A percentile compares a stretch with the other conserved stretches of the same genome.
phyloP scores from a whole-genome alignment of 352 stramenopile species.

The Phytophthora palmivora region DNA sequence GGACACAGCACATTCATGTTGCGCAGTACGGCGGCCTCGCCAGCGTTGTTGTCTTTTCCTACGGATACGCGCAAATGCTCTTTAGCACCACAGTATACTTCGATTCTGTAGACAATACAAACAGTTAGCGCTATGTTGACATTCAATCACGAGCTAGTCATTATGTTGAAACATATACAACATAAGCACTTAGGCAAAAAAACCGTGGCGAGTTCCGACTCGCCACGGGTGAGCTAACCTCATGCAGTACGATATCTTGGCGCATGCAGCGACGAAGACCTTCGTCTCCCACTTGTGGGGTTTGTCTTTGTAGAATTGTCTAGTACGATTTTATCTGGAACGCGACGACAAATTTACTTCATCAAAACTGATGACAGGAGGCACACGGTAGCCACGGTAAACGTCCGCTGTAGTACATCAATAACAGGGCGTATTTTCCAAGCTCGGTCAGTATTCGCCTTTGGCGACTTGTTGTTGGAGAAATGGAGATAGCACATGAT shows the following conservation, averaged over 20 bases:
- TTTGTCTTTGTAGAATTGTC: not conserved
- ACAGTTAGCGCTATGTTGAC: too few species aligned
- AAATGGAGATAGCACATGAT: slow-evolving; percentile 8
- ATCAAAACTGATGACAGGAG: not conserved
- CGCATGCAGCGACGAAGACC: not conserved
- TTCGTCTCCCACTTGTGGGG: not conserved
- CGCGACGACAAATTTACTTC: not conserved
- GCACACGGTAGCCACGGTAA: not conserved
- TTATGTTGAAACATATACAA: not conserved
- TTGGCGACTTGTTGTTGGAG: slow-evolving; percentile 6
- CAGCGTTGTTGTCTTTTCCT: too few species aligned
- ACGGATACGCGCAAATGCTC: too few species aligned
- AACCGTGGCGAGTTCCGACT: not conserved
- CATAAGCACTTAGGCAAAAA: slow-evolving; percentile 1
- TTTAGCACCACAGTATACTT: too few species aligned
- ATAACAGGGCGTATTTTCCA: slow-evolving; percentile 4
- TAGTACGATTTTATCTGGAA: not conserved
- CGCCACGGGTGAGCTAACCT: not conserved
- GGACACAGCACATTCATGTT: too few species aligned
- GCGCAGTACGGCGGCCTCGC: too few species aligned
- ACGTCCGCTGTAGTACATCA: not conserved
- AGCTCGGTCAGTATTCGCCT: not conserved
- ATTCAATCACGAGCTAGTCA: too few species aligned
- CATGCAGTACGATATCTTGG: not conserved
- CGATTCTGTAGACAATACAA: too few species aligned